phyloP scores from a whole-genome alignment of 2,329 filamentous ascomycete genomes.

The Rosellinia necatrix region DNA sequence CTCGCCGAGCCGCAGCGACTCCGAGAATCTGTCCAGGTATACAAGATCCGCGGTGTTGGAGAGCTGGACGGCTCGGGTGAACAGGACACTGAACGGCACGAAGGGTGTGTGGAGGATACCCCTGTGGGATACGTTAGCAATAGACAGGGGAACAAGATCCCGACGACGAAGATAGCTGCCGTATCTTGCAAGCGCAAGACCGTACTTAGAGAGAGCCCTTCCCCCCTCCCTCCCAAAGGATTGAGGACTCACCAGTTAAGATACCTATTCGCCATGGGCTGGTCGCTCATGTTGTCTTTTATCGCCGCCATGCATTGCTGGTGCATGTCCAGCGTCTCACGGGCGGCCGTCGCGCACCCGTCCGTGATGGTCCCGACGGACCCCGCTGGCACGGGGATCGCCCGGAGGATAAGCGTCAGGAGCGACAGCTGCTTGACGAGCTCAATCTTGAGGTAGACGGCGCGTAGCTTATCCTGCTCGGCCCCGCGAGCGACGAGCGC shows the following conservation, averaged over 20 bases:
- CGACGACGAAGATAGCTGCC: no score
- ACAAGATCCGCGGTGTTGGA: slow-evolving; percentile 32
- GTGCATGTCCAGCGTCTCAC: slow-evolving; percentile 42
- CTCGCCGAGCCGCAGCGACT: slow-evolving; percentile 36
- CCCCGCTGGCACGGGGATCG: slow-evolving; percentile 30
- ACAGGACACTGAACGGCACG: slow-evolving; percentile 45
- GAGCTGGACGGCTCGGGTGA: slow-evolving; percentile 39
- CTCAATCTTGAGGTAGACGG: slow-evolving; percentile 41
- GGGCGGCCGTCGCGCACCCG: slow-evolving; percentile 41
- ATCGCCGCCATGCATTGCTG: slow-evolving; percentile 40
- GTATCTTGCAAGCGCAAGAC: not conserved
- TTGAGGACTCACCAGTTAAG: slow-evolving; percentile 40
- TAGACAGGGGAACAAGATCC: no score
- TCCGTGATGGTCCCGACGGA: slow-evolving; percentile 30
- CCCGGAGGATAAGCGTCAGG: slow-evolving; percentile 42
- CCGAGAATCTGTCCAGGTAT: slow-evolving; percentile 40
- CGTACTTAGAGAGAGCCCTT: not conserved
- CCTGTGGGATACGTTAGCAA: slow-evolving; percentile 32
- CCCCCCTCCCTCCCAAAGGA: no score
- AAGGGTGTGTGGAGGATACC: slow-evolving; percentile 44
- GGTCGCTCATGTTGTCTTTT: slow-evolving; percentile 23
- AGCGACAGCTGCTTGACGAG: slow-evolving; percentile 44
- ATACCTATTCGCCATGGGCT: slow-evolving; percentile 41
- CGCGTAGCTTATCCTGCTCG: slow-evolving; percentile 34
- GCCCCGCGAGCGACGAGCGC: not conserved